Evolutionary conservation across 768 basidiomycete species (phyloP), one percentile per base, ranked within the genome.

Genomic region (Cystobasidium ongulense): DNA sequence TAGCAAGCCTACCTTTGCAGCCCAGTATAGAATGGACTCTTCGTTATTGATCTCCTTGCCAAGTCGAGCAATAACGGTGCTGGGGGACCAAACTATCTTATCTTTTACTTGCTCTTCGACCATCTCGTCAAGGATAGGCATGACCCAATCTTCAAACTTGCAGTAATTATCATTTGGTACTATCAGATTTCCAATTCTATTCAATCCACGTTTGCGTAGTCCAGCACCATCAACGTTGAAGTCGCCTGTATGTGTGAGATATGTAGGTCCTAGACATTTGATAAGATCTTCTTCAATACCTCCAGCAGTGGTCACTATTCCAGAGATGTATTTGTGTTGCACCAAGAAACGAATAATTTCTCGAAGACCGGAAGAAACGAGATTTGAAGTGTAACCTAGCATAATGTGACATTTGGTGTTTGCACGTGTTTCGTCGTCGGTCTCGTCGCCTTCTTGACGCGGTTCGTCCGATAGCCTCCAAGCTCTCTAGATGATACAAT

Each of bases 231-330:
- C 89, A 70, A 96, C 85, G 79, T 90, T 87, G 81, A 96, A 99
- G 7, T 82, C 81, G 21, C 82, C 82, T 17, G 64, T 25, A 77
- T 93, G 91, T 0, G 91, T 91, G 53, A 98, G 85, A 78, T 94
- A 97, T 0, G 96, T 99, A 80, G 90, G 88, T n/a, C 92, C 94
- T 2, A 99, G 86, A 81, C 96, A 98, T 82, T 99, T 99, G 82
- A 99, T 96, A 74, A 98, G 91, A 82, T 99, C 96, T 83, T 99
- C 96, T 80, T 99, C 96, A 77, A 99, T 89, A 8, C 96, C 96
- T 7, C 96, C 96, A 3, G 96, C 96, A 0, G 96, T 99, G 1
- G 96, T 99, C 29, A 98, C 96, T 75, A 99, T 84, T 25, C 88
- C 90, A 25, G 88, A 85, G 73, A 99, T 86, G 78, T 96, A 90